Percentiles rank a stretch among this genome's conserved stretches.
These are phyloP conservation scores for Teratosphaeria zuluensis DNA, from an alignment of 2,329 filamentous ascomycete genomes.

Conservation along the genomic window DNA sequence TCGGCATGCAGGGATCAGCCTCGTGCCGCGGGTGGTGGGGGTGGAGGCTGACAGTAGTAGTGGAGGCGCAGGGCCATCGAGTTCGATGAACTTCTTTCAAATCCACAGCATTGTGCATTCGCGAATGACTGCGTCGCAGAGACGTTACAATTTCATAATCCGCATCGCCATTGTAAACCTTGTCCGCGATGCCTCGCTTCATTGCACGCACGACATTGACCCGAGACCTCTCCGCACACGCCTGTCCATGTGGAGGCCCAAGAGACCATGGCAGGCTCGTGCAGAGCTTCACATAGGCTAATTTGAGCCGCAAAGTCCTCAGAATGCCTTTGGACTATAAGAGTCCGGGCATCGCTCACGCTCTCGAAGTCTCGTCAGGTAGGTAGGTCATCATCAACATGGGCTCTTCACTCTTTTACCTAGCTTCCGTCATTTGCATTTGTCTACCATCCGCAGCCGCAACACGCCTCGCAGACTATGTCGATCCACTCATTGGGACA, in stretches of 20 bases:
- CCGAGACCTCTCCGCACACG: not conserved
- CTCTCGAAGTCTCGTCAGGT: not conserved
- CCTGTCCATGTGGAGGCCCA: not conserved
- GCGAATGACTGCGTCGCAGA: not conserved
- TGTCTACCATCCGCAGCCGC: not conserved
- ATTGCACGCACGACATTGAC: not conserved
- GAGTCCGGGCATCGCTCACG: not conserved
- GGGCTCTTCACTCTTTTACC: not conserved
- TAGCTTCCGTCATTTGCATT: not conserved
- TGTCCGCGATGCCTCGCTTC: not conserved
- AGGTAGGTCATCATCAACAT: not conserved
- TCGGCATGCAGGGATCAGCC: not conserved
- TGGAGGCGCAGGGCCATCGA: too few relatives aligned
- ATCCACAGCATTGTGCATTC: too few relatives aligned
- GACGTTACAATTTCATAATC: not conserved
- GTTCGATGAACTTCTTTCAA: too few relatives aligned
- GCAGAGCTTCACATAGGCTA: not conserved
- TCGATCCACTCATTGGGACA: conserved; percentile 1
- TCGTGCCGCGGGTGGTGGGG: not conserved
- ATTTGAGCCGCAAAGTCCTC: not conserved
- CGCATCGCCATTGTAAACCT: not conserved
- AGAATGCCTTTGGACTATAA: not conserved
- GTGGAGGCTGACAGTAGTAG: not conserved
- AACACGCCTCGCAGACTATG: not conserved
- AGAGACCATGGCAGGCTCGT: not conserved